Base-by-base conservation (phyloP, 495 filamentous ascomycete species). In the Penicillium longicatenatum region DNA sequence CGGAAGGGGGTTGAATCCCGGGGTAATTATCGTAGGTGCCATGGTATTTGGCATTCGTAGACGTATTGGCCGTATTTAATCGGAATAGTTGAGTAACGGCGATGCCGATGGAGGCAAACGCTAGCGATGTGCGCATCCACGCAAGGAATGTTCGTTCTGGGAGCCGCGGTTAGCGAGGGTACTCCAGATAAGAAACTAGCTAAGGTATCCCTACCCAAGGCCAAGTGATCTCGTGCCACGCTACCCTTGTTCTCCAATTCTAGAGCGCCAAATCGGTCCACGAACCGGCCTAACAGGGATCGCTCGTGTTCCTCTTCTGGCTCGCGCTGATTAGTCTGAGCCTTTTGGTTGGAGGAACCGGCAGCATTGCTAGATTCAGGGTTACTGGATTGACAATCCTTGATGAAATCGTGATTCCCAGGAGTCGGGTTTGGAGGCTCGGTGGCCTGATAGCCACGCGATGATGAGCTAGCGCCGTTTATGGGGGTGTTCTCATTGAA, bases 211-310 rank as follows among this genome's bases (percentile, higher is more conserved):
- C 61, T 81, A 97, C 93, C 93, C 58, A 98, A 74, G 26, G 94
- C 94, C 50, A 98, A 77, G 76, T 98, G 94, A 71, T 98, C 94
- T 60, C 94, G 82, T 43, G 94, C 94, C 20, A 97, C 92, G 70
- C 90, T 93, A 16, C 93, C 95, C 70, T 97, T 97, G 64, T 98
- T 98, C 68, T 98, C 94, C 44, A 98, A 73, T 69, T 97, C 93
- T 47, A 98, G 80, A 44, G 84, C 87, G 52, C 89, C 90, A 63
- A 93, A 90, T 59, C 88, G 89, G 21, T 84, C 82, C 35, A 90
- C 65, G 6, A 81, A 56, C 33, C 68, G 69, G 59, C 68, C 74
- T 70, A 76, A 84, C 81, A 85, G 84, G 8, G 73, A 66, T 30
- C 68, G 63, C n/a, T 69, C 57, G 19, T 60, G 50, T 29, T 70